phyloP scores from a whole-genome alignment of 2,329 filamentous ascomycete species.

The Nannizziopsis arthrosporioides region DNA sequence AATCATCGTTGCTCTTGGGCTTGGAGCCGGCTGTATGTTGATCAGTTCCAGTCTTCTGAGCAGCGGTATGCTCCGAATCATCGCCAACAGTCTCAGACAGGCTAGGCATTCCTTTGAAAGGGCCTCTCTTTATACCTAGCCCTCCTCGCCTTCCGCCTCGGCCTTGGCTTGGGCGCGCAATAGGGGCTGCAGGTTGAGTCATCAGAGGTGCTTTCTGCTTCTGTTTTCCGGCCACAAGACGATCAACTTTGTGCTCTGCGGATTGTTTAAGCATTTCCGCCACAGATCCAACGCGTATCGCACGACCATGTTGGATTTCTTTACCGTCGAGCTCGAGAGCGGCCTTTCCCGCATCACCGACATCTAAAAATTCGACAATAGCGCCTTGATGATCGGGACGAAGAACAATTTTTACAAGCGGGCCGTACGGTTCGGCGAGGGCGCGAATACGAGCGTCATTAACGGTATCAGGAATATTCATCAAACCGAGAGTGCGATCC shows the following conservation, averaged over 20 bases:
- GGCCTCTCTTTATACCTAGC: constrained; percentile 35
- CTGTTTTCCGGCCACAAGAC: constrained; percentile 28
- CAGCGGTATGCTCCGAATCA: not conserved
- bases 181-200: constrained; percentile 25
- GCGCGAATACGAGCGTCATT: constrained; percentile 72
- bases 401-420: constrained; percentile 63
- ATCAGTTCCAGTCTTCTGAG: not conserved
- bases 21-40: constrained; percentile 11
- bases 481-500: constrained; percentile 64
- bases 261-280: constrained; percentile 39
- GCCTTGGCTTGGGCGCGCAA: constrained; percentile 38
- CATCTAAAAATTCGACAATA: constrained; percentile 66
- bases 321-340: constrained; percentile 36
- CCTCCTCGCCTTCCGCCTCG: constrained; percentile 37
- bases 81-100: not conserved
- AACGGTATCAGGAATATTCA: constrained; percentile 83
- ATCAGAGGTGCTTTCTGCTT: constrained; percentile 15
- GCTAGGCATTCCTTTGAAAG: not conserved
- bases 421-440: constrained; percentile 58
- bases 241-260: constrained; percentile 32
- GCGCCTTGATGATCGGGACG: constrained; percentile 75
- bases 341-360: constrained; percentile 55
- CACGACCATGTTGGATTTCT: constrained; percentile 35
- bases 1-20: constrained; percentile 48
- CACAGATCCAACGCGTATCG: constrained; percentile 41